These are phyloP conservation scores for Penicillium sp. DNA, from an alignment of 2,329 filamentous ascomycete species.

Conservation along the genomic window DNA sequence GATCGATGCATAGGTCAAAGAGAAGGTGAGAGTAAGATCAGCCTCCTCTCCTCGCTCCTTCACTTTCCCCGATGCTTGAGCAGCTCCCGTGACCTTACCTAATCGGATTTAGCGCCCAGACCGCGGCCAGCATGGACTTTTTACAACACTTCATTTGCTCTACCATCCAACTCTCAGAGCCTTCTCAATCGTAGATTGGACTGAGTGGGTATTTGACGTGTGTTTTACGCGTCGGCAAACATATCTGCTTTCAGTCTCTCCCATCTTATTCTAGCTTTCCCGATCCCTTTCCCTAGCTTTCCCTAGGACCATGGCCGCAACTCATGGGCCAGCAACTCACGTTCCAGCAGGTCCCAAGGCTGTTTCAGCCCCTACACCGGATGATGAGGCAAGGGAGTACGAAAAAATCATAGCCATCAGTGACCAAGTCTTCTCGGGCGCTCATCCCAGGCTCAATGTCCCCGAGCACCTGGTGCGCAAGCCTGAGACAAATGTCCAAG, in stretches of 20 bases:
- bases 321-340: conserved; percentile 28
- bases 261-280: conserved; percentile 7
- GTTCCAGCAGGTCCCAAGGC: conserved; percentile 30
- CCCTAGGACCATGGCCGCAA: conserved; percentile 29
- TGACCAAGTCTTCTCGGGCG: conserved; percentile 76
- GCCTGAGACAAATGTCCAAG: conserved; percentile 32
- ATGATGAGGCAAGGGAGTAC: conserved; percentile 65
- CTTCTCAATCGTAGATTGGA: conserved; percentile 5
- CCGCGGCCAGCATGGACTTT: conserved; percentile 8
- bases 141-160: conserved; percentile 4
- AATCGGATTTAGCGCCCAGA: conserved; percentile 11
- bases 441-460: conserved; percentile 57
- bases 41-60: background rate
- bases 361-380: conserved; percentile 32
- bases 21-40: background rate
- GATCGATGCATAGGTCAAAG: conserved; percentile 16
- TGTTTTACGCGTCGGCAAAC: background rate
- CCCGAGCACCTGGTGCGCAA: conserved; percentile 52
- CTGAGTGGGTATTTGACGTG: conserved; percentile 3
- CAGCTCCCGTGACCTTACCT: conserved; percentile 14
- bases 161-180: conserved; percentile 8
- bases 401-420: conserved; percentile 76
- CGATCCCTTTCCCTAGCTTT: conserved; percentile 10
- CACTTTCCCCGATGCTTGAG: background rate
- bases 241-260: background rate